Evolutionary conservation across 2,329 filamentous ascomycete species (phyloP).

Genomic region (Alternaria metachromatica): DNA sequence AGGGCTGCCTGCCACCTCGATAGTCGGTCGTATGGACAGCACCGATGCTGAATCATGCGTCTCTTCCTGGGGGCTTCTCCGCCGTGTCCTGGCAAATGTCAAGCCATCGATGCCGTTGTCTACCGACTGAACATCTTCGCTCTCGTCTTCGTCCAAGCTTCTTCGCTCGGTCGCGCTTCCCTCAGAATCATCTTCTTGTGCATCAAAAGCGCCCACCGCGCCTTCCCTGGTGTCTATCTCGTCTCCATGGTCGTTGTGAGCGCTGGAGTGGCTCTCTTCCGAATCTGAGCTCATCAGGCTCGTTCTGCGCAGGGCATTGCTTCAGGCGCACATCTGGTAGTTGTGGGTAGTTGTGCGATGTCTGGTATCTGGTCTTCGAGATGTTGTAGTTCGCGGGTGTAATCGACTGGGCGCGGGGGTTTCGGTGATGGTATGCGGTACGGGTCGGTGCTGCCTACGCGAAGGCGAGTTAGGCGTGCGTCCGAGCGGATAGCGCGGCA

Average conservation of each 20-base stretch:
- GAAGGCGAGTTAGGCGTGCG: background rate
- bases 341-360: background rate
- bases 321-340: conserved; percentile 42
- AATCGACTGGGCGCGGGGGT: conserved; percentile 17
- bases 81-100: conserved; percentile 42
- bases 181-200: background rate
- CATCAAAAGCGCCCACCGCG: background rate
- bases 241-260: conserved; percentile 53
- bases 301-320: conserved; percentile 60
- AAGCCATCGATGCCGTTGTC: conserved; percentile 34
- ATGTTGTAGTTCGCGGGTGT: background rate
- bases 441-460: conserved; percentile 12
- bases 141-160: conserved; percentile 24
- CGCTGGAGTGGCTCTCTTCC: conserved; percentile 67
- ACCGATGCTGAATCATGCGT: conserved; percentile 33
- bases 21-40: conserved; percentile 18
- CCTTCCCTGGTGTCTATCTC: conserved; percentile 51
- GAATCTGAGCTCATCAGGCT: conserved; percentile 73
- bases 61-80: conserved; percentile 16
- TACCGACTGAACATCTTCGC: conserved; percentile 33
- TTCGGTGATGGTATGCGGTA: conserved; percentile 12
- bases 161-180: conserved; percentile 10
- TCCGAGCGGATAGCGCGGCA: background rate
- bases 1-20: conserved; percentile 63
- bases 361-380: conserved; percentile 1